These are phyloP conservation scores for Blastocystis sp. DNA, from an alignment of 352 stramenopile species.

Conservation along the genomic window DNA sequence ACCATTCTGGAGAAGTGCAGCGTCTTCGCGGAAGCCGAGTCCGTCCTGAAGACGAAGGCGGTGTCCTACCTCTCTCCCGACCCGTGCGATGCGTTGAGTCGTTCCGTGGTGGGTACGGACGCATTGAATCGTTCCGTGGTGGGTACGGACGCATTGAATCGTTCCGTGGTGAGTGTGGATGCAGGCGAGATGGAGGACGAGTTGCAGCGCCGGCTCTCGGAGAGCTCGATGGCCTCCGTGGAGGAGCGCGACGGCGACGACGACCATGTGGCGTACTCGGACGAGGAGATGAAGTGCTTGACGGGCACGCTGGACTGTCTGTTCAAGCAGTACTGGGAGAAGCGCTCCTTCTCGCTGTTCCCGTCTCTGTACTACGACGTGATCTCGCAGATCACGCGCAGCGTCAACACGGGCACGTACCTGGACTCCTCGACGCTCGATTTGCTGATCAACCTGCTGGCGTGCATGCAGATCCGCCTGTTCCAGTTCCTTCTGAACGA, in stretches of 20 bases:
- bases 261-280: not conserved
- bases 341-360: not conserved
- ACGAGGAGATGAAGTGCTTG: constrained; percentile 15
- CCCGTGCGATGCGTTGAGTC: not conserved
- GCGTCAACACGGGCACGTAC: not conserved
- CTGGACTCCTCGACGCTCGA: constrained; percentile 1
- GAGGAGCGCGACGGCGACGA: not conserved
- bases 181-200: not conserved
- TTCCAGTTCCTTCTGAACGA: constrained; percentile 18
- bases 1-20: not conserved
- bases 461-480: constrained; percentile 30
- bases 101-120: not conserved
- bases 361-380: constrained; percentile 20
- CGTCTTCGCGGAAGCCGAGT: not conserved
- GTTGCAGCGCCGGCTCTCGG: not conserved
- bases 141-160: not conserved
- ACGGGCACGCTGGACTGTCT: not conserved
- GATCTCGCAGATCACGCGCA: not conserved
- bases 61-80: not conserved
- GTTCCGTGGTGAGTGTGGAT: not conserved
- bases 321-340: not conserved
- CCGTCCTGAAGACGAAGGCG: not conserved
- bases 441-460: not conserved
- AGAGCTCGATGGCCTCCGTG: constrained; percentile 9
- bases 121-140: not conserved